Evolutionary conservation across 331 rosid genomes (phyloP).

Genomic region (Quercus lobata): DNA sequence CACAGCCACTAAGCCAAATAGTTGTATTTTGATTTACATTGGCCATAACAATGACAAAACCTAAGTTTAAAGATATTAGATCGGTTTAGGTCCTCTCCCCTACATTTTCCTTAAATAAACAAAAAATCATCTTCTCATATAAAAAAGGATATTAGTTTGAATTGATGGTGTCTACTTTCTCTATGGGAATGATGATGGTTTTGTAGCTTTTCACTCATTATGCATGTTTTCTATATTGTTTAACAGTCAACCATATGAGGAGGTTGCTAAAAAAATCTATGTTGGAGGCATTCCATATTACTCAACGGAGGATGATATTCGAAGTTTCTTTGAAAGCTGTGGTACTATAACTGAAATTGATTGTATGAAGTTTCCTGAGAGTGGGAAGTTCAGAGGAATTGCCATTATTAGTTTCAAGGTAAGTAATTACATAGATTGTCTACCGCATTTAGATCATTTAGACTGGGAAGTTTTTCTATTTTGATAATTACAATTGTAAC

Average conservation of each 20-base stretch:
- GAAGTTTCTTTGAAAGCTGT: constrained; percentile 78
- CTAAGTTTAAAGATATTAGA: background rate
- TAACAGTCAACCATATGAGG: constrained; percentile 46
- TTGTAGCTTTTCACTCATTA: background rate
- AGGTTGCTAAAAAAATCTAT: constrained; percentile 61
- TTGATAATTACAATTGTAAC: background rate
- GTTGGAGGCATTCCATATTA: constrained; percentile 96
- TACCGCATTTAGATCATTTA: background rate
- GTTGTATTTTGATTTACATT: no score
- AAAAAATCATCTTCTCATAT: background rate
- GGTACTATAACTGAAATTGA: constrained; percentile 84
- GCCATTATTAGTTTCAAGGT: constrained; percentile 87
- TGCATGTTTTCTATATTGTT: constrained; percentile 9
- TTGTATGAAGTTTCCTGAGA: constrained; percentile 89
- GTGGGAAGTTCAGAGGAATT: constrained; percentile 91
- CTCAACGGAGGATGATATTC: constrained; percentile 87
- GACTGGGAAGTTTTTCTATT: background rate
- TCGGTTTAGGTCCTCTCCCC: background rate
- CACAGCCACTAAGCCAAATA: background rate
- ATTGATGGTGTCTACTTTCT: background rate
- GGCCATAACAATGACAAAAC: background rate
- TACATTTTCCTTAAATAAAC: background rate
- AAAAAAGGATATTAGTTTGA: background rate
- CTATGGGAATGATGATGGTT: background rate
- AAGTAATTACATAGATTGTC: constrained; percentile 4